Evolutionary conservation across 805 yeast species (phyloP).

Genomic region (Priceomyces fermenticarens): DNA sequence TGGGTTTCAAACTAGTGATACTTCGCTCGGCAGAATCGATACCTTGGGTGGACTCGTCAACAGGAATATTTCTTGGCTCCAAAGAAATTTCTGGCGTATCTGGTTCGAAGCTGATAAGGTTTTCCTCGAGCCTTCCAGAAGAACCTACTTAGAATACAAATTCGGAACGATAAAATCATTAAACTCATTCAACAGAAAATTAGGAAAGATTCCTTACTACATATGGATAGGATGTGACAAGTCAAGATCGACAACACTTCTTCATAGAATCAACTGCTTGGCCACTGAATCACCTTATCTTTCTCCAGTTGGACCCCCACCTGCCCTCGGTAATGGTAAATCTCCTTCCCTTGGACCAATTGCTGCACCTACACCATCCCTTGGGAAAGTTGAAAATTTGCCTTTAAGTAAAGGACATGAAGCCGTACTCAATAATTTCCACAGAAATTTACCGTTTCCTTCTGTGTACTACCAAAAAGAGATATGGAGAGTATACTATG

Average conservation of each 20-base stretch:
- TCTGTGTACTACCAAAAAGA: constrained; percentile 76
- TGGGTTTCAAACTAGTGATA: constrained; percentile 69
- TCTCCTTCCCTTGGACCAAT: constrained; percentile 2
- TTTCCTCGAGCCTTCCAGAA: constrained; percentile 72
- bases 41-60: constrained; percentile 72
- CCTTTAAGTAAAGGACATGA: constrained; percentile 69
- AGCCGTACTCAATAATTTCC: constrained; percentile 63
- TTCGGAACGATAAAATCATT: constrained; percentile 79
- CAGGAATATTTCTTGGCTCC: constrained; percentile 74
- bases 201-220: constrained; percentile 79
- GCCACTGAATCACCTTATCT: constrained; percentile 83
- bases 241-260: constrained; percentile 32
- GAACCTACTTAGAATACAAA: constrained; percentile 78
- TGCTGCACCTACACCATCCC: neutral
- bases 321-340: constrained; percentile 22
- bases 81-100: constrained; percentile 78
- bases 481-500: constrained; percentile 77
- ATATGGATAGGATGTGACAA: constrained; percentile 71
- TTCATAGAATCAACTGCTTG: constrained; percentile 67
- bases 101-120: constrained; percentile 89
- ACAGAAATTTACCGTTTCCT: constrained; percentile 72
- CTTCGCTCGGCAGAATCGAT: constrained; percentile 64
- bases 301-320: constrained; percentile 44
- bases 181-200: constrained; percentile 58
- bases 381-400: neutral